Conservation (phyloP, 208 protist species). For the Herpetomonas muscarum region DNA sequence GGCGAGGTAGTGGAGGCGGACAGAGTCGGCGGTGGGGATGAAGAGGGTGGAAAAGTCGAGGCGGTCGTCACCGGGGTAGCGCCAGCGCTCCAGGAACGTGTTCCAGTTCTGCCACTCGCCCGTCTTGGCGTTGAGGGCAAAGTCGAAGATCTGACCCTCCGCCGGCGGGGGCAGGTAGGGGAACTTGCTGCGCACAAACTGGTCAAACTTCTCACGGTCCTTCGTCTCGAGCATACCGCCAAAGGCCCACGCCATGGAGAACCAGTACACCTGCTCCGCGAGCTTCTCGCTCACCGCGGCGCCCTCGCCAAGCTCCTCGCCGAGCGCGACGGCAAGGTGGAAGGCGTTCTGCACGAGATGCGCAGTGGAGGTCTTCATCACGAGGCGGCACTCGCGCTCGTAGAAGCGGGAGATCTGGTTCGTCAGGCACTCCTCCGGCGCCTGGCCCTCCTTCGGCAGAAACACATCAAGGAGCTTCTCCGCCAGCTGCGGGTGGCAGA, state of each 20-base stretch:
- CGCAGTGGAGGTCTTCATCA: slow-evolving; percentile 83
- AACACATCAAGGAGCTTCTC: slow-evolving; percentile 82
- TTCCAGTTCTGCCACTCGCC: slow-evolving; percentile 90
- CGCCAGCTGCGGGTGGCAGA: slow-evolving; percentile 67
- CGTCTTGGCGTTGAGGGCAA: slow-evolving; percentile 90
- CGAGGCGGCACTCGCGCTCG: slow-evolving; percentile 82
- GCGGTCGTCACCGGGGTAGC: slow-evolving; percentile 89
- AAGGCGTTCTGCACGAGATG: slow-evolving; percentile 91
- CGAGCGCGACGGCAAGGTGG: slow-evolving; percentile 85
- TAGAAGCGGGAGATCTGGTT: slow-evolving; percentile 81
- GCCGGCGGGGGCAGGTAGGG: slow-evolving; percentile 54
- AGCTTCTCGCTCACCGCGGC: slow-evolving; percentile 68
- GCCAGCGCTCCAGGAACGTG: slow-evolving; percentile 86
- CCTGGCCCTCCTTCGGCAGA: slow-evolving; percentile 53
- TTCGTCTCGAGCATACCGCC: slow-evolving; percentile 93
- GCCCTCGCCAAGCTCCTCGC: slow-evolving; percentile 81
- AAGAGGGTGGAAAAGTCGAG: slow-evolving; percentile 94
- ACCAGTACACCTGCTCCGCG: slow-evolving; percentile 94
- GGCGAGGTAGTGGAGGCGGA: slow-evolving; percentile 92
- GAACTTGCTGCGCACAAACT: slow-evolving; percentile 84
- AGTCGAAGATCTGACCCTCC: slow-evolving; percentile 92
- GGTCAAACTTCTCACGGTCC: slow-evolving; percentile 92
- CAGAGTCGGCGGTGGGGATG: slow-evolving; percentile 96
- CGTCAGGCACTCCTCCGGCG: slow-evolving; percentile 32
- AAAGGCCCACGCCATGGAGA: slow-evolving; percentile 92